Conservation (phyloP, 1,139 yeast species). For the Geotrichum fermentans region DNA sequence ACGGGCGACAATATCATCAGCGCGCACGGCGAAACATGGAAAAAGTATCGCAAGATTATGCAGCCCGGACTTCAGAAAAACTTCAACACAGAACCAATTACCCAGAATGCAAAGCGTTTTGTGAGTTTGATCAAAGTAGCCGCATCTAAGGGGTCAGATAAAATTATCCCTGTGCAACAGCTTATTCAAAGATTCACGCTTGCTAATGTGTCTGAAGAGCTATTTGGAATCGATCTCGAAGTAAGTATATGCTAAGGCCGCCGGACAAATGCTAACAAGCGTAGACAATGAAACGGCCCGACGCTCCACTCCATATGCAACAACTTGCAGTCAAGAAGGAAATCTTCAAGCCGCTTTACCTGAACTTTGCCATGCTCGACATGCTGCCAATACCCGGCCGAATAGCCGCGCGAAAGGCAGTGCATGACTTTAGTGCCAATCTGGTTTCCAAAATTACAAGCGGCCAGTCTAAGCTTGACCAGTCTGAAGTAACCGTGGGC, state of each 20-base stretch:
- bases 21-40: constrained; percentile 57
- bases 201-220: constrained; percentile 49
- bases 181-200: constrained; percentile 46
- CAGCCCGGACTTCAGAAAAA: constrained; percentile 48
- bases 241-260: constrained; percentile 31
- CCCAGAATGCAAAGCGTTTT: constrained; percentile 8
- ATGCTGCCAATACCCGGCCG: constrained; percentile 49
- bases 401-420: constrained; percentile 43
- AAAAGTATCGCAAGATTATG: constrained; percentile 44
- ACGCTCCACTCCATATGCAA: constrained; percentile 40
- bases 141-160: neutral
- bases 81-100: constrained; percentile 40
- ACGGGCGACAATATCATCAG: constrained; percentile 63
- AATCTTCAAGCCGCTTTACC: constrained; percentile 52
- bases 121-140: constrained; percentile 23
- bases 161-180: constrained; percentile 38
- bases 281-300: constrained; percentile 32
- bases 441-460: constrained; percentile 33
- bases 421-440: constrained; percentile 42
- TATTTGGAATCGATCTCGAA: constrained; percentile 49
- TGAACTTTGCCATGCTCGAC: constrained; percentile 55
- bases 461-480: constrained; percentile 28
- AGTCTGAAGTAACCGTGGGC: constrained; percentile 32
- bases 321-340: constrained; percentile 48
- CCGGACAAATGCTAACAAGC: too few species aligned